Conservation (phyloP, 768 basidiomycete genomes). For the Phylloporus sp. region DNA sequence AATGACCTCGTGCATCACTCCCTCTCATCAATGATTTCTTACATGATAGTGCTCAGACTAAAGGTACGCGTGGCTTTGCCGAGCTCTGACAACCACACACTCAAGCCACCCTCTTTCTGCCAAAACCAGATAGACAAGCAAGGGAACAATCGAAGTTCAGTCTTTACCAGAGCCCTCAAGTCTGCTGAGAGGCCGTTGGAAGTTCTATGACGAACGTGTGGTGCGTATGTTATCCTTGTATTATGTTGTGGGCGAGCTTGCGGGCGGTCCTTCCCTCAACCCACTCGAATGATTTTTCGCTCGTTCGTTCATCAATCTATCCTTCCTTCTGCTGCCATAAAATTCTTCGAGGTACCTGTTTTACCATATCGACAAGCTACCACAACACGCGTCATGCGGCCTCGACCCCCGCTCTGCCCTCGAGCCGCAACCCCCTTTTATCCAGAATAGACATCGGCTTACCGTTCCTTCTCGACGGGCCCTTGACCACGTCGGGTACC, state of each 20-base stretch:
- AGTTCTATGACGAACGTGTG: constrained; percentile 14
- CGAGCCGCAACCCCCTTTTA: constrained; percentile 4
- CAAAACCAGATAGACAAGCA: constrained; percentile 3
- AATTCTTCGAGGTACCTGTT: background rate
- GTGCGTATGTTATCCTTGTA: constrained; percentile 12
- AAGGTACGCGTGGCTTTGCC: constrained; percentile 15
- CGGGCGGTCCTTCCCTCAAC: background rate
- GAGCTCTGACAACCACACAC: constrained; percentile 14
- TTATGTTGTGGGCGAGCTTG: no score
- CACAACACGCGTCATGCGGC: constrained; percentile 3
- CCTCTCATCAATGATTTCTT: constrained; percentile 18
- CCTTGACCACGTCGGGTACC: background rate
- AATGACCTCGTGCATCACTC: constrained; percentile 26
- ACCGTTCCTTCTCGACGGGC: background rate
- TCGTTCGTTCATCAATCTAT: background rate
- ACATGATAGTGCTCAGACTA: constrained; percentile 10
- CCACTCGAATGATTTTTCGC: constrained; percentile 2
- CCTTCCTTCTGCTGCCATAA: background rate
- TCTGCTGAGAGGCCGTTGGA: no score
- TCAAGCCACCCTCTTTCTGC: constrained; percentile 16
- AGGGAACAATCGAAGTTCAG: constrained; percentile 10
- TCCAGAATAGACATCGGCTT: background rate
- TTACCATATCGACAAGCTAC: constrained; percentile 1
- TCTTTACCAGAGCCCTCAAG: background rate
- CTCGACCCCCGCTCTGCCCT: background rate